Evolutionary conservation across 805 yeast genomes (phyloP).

Genomic region (Candida takata): DNA sequence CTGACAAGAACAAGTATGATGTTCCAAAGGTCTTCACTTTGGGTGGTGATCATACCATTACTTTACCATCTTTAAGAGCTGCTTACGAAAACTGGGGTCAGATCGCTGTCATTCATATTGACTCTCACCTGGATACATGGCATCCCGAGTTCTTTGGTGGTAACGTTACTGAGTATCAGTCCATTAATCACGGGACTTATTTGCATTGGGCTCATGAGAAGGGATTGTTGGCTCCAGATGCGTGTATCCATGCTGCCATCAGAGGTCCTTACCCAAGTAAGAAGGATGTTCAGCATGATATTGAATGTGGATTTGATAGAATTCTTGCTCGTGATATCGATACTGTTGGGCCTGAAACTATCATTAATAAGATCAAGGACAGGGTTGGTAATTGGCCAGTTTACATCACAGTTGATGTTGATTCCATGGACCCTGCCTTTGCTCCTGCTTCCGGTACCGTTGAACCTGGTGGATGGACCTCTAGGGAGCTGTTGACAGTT

Average conservation of each 20-base stretch:
- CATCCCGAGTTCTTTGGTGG: conserved; percentile 58
- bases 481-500: conserved; percentile 37
- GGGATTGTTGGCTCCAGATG: conserved; percentile 45
- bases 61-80: conserved; percentile 41
- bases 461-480: conserved; percentile 47
- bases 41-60: conserved; percentile 52
- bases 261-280: conserved; percentile 51
- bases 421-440: conserved; percentile 42
- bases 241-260: conserved; percentile 55
- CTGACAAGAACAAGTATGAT: conserved; percentile 22
- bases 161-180: conserved; percentile 49
- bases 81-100: conserved; percentile 40
- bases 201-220: conserved; percentile 64
- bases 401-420: conserved; percentile 43
- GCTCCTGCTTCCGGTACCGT: conserved; percentile 51
- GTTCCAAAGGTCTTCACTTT: conserved; percentile 38
- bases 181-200: conserved; percentile 62
- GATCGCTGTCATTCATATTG: conserved; percentile 48
- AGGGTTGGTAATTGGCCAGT: conserved; percentile 33
- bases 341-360: conserved; percentile 31
- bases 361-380: conserved; percentile 29
- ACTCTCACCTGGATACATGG: conserved; percentile 69
- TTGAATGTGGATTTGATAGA: conserved; percentile 41
- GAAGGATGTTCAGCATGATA: conserved; percentile 35
- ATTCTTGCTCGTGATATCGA: conserved; percentile 44